Base-by-base conservation (phyloP, 1,139 yeast species). In the Yamadazyma sp. region DNA sequence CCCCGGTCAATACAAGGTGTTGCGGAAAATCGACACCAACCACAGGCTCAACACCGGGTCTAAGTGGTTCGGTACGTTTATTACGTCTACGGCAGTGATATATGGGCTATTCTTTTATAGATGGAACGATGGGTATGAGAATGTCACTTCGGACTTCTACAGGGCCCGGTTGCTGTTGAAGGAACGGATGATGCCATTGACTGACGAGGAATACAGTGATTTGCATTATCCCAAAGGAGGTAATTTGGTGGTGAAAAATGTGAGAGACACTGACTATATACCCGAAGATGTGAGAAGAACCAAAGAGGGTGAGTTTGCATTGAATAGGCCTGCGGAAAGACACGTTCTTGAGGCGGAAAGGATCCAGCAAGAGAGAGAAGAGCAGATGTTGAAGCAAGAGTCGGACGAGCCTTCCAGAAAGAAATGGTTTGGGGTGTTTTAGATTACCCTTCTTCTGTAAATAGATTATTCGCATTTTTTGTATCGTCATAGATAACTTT, bases 71-170 rank as follows among this genome's bases (percentile, higher is more conserved):
- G 83, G 75, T 0, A 66, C 73, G 12, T 56, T 75, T 10, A 49
- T 78, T 16, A 71, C 75, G 5, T 65, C 69, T 17, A 67, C 76
- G 0, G 59, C 81, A 7, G 61, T 75, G 20, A 55, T 77, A 2
- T 83, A 79, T 54, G 83, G 81, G 29, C 75, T 83, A 7, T 87
- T 87, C 55, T 82, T 86, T 61, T 77, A 83, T 57, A 69, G 91
- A 41, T 87, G 95, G 95, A 86, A 87, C 55, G 94, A 87, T 42
- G 91, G 91, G 7, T 76, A 79, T 50, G 94, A 87, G 47, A 83
- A 86, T 52, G 80, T 85, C 3, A 81, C 87, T 60, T 74, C 87
- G 10, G 80, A 75, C 36, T 80, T 86, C 38, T 81, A 86, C 57
- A 61, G 92, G 39, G 62, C 71, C 29, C 79, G 87, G 47, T 69